Base-by-base conservation (phyloP, 108 stramenopile species). In the Nannochloropsis oceanica region DNA sequence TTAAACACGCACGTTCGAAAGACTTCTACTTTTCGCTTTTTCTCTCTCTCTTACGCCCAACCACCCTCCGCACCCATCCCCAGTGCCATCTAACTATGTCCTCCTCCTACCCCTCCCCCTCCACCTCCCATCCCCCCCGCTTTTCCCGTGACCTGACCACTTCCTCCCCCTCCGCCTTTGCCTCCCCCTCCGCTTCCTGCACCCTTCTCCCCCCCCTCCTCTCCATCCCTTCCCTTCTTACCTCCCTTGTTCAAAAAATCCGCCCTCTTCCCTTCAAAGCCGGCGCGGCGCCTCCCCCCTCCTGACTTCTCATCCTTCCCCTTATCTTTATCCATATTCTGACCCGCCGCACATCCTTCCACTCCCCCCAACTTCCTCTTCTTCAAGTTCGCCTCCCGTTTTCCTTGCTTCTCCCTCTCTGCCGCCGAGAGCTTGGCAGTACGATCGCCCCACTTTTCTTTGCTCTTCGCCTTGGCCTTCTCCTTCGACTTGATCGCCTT, bases 401-500 rank as follows among this genome's bases (percentile, higher is more conserved):
- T 96, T 83, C 90, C 91, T 86, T 95, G 94, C 44, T 93, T 93
- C 86, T 94, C 93, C 46, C 89, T 84, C 85, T 86, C 87, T 86
- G 92, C 91, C 25, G 93, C 92, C 80, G 93, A 89, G 42, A 90
- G 90, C 81, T 93, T 90, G 43, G 94, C 94, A 84, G 91, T 88
- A 26, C 95, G 90, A 20, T 90, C 91, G 84, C 93, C 92, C 94
- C 94, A 96, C n/a, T 94, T 92, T 90, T 93, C 94, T 27, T 89
- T 86, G 79, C 89, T 91, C 84, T 93, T 93, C 13, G 92, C 85
- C 91, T 96, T 96, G 91, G 94, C 94, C 87, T 94, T 93, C 13
- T 91, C 94, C 91, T 93, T 94, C 81, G 91, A 89, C 86, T 96
- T 95, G 27, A 95, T 82, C 46, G 92, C 93, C 88, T 95, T 95